phyloP scores from a whole-genome alignment of 2,329 filamentous ascomycete genomes.

The Coleophoma cylindrospora region DNA sequence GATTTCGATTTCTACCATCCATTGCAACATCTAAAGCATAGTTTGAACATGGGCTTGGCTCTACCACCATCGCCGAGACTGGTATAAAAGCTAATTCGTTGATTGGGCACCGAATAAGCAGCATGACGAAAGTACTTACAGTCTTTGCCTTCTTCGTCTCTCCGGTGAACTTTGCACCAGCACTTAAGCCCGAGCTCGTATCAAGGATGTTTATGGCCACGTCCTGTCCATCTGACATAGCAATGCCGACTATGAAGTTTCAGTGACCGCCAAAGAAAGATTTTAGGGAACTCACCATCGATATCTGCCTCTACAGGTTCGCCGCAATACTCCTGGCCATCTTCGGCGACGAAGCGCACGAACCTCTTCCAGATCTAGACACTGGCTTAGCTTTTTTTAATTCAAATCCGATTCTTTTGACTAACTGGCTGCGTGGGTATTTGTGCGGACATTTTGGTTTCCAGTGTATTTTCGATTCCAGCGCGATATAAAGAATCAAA shows the following conservation, averaged over 20 bases:
- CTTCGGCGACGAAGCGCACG: slow-evolving; percentile 19
- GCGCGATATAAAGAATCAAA: too few species aligned
- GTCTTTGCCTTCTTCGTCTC: slow-evolving; percentile 5
- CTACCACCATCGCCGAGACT: too few species aligned
- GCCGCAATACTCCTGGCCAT: slow-evolving; percentile 20
- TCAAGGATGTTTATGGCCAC: slow-evolving; percentile 16
- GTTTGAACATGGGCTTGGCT: too few species aligned
- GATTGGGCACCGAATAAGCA: too few species aligned
- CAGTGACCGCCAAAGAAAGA: neutral
- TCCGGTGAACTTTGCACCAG: slow-evolving; percentile 19
- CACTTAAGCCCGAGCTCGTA: slow-evolving; percentile 18
- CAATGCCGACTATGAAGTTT: slow-evolving; percentile 7
- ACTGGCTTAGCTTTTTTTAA: too few species aligned
- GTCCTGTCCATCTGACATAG: slow-evolving; percentile 9
- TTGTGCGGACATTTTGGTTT: neutral
- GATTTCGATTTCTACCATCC: neutral
- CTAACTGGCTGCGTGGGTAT: neutral
- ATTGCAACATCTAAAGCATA: too few species aligned
- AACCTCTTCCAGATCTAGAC: slow-evolving; percentile 11
- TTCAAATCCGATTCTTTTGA: neutral
- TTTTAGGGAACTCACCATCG: slow-evolving; percentile 1
- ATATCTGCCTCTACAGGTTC: slow-evolving; percentile 17
- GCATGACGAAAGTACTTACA: neutral
- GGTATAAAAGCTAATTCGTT: too few species aligned
- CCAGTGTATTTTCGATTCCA: too few species aligned